These are phyloP conservation scores for Ceratobasidium theobromae DNA, from an alignment of 1,284 basidiomycete species.

Conservation along the genomic window DNA sequence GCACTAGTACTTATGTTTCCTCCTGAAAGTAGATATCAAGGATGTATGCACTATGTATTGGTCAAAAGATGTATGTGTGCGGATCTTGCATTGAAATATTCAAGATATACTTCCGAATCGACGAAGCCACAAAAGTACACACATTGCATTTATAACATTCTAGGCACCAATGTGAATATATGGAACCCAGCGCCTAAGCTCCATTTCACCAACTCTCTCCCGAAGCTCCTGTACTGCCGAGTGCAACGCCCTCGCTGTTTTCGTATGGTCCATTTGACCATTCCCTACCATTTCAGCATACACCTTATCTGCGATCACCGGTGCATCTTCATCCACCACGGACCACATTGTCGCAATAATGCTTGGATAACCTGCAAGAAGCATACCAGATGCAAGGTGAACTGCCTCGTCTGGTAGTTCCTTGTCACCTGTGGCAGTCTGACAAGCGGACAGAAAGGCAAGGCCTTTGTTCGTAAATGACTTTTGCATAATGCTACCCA, in stretches of 20 bases:
- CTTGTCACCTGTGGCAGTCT: too few species aligned
- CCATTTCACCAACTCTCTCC: background rate
- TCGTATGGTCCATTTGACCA: background rate
- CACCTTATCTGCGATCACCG: background rate
- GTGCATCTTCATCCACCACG: constrained; percentile 10
- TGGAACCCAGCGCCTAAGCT: background rate
- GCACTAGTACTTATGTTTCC: too few species aligned
- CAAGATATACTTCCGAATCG: too few species aligned
- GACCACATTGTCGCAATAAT: constrained; percentile 25
- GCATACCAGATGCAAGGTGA: constrained; percentile 19
- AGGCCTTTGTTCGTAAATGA: background rate
- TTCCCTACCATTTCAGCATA: background rate
- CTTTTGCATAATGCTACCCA: background rate
- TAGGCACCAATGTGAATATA: constrained; percentile 9
- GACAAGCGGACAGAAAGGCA: constrained; percentile 26
- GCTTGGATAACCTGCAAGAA: constrained; percentile 1
- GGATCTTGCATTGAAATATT: too few species aligned
- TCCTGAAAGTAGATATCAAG: too few species aligned
- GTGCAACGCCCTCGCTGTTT: background rate
- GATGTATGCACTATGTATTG: too few species aligned
- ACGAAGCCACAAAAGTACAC: too few species aligned
- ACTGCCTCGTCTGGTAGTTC: constrained; percentile 21
- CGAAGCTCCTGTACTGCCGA: constrained; percentile 2
- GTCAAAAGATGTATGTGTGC: too few species aligned
- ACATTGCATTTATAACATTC: too few species aligned